phyloP scores from a whole-genome alignment of 441 rosid genomes.

The Syzygium syzygioides region DNA sequence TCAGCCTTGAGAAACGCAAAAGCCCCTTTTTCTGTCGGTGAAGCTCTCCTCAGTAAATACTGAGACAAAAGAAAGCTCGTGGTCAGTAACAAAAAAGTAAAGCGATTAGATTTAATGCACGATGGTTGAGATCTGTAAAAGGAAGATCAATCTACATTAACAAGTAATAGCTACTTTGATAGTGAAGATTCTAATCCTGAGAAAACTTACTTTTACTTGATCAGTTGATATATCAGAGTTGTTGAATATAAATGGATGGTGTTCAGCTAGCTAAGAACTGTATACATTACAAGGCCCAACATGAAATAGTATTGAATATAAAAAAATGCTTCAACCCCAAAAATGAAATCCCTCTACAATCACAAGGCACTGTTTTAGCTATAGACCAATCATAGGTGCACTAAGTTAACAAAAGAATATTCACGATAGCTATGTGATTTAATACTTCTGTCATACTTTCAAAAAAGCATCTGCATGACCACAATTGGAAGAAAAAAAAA shows the following conservation, averaged over 20 bases:
- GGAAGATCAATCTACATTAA: not conserved
- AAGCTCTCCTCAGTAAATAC: conserved; percentile 59
- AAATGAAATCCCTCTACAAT: not conserved
- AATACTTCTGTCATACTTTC: not conserved
- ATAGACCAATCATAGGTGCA: not conserved
- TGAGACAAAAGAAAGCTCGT: conserved; percentile 18
- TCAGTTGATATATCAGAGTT: not conserved
- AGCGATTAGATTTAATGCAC: not conserved
- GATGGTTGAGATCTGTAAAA: not conserved
- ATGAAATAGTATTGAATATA: not conserved
- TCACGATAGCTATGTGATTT: not conserved
- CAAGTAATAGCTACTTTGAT: not conserved
- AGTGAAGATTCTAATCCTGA: not conserved
- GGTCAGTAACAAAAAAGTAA: not conserved
- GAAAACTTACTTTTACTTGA: not conserved
- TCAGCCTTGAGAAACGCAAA: conserved; percentile 67
- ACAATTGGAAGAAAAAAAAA: not conserved
- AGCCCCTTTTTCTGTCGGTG: conserved; percentile 62
- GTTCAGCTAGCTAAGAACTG: not conserved
- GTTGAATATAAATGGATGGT: not conserved
- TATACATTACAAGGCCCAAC: not conserved
- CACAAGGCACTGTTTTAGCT: not conserved
- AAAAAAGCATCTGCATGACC: not conserved
- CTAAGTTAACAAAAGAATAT: not conserved
- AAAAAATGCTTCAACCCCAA: not conserved